Evolutionary conservation across 805 yeast genomes (phyloP), one percentile per base, ranked within the genome.

Genomic region (Candida silvicultrix): DNA sequence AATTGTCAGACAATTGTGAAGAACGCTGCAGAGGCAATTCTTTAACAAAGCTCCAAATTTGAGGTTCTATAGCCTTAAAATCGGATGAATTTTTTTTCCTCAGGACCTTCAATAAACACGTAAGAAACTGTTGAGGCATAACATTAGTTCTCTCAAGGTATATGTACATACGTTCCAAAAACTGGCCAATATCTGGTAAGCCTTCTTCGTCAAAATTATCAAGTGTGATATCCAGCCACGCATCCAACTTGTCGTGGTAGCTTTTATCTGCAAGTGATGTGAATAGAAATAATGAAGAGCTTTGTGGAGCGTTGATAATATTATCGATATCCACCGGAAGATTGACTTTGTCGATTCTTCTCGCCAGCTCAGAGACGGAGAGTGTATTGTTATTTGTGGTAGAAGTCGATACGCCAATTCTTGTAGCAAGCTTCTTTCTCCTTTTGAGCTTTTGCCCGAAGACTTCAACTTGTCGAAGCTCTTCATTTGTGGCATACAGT

Each of bases 401-500:
- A 10, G 40, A 15, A 1, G 48, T 18, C 2, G 50, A 38, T 23
- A 40, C 50, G 32, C 50, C 52, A 9, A 50, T 5, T 18, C 20
- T 25, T 2, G 38, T 25, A 4, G 43, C 15, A 2, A 44, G 35
- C 14, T 25, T 43, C n/a, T 45, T 55, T 37, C 58, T 50, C 39
- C 40, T 47, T 40, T 54, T 55, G 39, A 55, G 28, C 38, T 36
- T 48, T 11, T 39, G 38, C 2, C 48, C 48, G 41, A 56, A 54
- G 15, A 48, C 51, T 14, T 48, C 54, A 5, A 46, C 7, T 8
- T 45, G 48, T 28, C 29, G 31, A 15, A 25, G 28, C 18, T 48
- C 48, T 18, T 43, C 49, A 22, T 34, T 40, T 1, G 45, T 34
- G 2, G 12, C 8, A 14, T 42, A 40, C 2, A 22, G 12, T 2